These are phyloP conservation scores for Ceratobasidium sp. DNA, from an alignment of 1,284 basidiomycete genomes.

Conservation along the genomic window DNA sequence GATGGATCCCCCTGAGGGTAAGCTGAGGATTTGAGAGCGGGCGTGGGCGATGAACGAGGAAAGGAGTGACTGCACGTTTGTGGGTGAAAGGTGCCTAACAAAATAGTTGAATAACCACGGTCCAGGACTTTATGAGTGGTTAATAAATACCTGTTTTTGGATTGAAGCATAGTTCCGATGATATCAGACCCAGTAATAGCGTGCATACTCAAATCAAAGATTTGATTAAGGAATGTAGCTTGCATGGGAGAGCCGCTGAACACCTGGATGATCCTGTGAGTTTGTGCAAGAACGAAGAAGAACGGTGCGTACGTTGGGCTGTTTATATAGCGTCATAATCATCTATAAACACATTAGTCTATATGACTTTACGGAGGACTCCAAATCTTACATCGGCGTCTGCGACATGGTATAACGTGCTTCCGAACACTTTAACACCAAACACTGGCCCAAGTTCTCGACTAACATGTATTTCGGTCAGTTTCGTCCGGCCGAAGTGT, in stretches of 20 bases:
- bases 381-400: slow-evolving; percentile 29
- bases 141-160: not conserved
- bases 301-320: slow-evolving; percentile 13
- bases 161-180: slow-evolving; percentile 1
- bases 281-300: not conserved
- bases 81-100: slow-evolving; percentile 10
- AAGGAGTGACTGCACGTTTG: not conserved
- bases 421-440: slow-evolving; percentile 32
- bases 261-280: not conserved
- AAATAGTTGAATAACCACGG: not conserved
- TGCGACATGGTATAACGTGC: slow-evolving; percentile 13
- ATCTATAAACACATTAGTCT: slow-evolving; percentile 12
- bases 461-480: slow-evolving; percentile 22
- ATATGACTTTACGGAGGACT: not conserved
- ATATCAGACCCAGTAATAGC: not conserved
- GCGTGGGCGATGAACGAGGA: slow-evolving; percentile 22
- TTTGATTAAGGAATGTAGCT: slow-evolving; percentile 11
- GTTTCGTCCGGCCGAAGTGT: too few relatives aligned
- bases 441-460: slow-evolving; percentile 39
- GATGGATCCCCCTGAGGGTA: not conserved
- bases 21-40: slow-evolving; percentile 3
- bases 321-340: slow-evolving; percentile 26
- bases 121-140: not conserved
- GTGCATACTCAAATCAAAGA: slow-evolving; percentile 18
- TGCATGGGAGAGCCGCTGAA: slow-evolving; percentile 34